A percentile compares a stretch with the other conserved stretches of the same genome.
Evolutionary conservation across 148 eudicot species (phyloP).

Genomic region (Rhododendron vialii): DNA sequence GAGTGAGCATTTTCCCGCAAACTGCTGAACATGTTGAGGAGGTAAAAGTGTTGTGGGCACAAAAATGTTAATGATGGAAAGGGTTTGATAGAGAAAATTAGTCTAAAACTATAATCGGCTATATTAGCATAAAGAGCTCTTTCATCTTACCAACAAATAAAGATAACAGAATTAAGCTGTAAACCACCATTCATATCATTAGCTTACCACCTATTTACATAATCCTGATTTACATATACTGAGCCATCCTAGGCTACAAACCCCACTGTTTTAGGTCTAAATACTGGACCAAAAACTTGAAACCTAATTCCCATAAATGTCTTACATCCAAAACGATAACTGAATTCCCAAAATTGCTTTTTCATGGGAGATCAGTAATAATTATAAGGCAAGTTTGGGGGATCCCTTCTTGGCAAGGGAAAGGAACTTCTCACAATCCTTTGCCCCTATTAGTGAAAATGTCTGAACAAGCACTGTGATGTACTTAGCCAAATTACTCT

Average conservation of each 20-base stretch:
- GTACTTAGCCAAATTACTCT: slow-evolving; percentile 15
- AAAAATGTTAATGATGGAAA: neutral
- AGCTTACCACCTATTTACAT: neutral
- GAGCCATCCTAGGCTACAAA: neutral
- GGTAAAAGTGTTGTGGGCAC: too few relatives aligned
- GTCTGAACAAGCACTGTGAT: slow-evolving; percentile 27
- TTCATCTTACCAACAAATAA: neutral
- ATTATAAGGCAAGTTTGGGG: neutral
- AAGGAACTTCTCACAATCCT: slow-evolving; percentile 34
- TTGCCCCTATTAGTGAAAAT: slow-evolving; percentile 29
- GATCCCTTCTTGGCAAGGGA: slow-evolving; percentile 20
- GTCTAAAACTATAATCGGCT: neutral
- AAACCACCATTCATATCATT: neutral
- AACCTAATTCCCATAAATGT: neutral
- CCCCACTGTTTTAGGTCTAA: neutral
- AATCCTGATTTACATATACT: neutral
- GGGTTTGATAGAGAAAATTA: slow-evolving; percentile 19
- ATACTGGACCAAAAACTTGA: neutral
- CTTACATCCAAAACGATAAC: neutral
- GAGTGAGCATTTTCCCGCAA: neutral
- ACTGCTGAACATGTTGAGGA: neutral
- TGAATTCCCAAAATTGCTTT: neutral
- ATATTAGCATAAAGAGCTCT: neutral
- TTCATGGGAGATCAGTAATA: neutral
- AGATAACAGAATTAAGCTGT: neutral